phyloP scores from a whole-genome alignment of 2,329 filamentous ascomycete species.

The Sodiomyces alkalinus region DNA sequence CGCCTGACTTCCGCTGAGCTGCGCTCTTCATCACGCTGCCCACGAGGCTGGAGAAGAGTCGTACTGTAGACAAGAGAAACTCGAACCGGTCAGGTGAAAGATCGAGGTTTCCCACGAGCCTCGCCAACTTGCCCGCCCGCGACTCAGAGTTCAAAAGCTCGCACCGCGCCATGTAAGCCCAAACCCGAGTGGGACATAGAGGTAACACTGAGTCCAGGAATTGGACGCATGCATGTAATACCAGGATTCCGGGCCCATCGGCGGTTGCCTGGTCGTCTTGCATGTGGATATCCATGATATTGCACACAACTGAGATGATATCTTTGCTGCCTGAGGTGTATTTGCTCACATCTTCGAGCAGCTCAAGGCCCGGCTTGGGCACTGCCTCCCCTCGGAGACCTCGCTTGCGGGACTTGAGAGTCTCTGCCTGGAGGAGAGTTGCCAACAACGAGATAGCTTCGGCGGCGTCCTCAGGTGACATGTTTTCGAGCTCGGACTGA shows the following conservation, averaged over 20 bases:
- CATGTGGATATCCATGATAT: conserved; percentile 62
- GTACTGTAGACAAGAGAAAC: conserved; percentile 59
- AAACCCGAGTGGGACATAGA: conserved; percentile 69
- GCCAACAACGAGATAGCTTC: conserved; percentile 64
- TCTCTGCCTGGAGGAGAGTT: conserved; percentile 45
- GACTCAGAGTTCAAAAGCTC: conserved; percentile 64
- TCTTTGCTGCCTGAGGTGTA: conserved; percentile 48
- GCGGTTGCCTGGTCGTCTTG: conserved; percentile 40
- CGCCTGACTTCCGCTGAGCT: conserved; percentile 46
- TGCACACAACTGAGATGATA: conserved; percentile 66
- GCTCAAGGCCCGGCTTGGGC: conserved; percentile 22
- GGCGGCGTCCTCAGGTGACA: conserved; percentile 46
- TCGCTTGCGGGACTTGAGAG: conserved; percentile 16
- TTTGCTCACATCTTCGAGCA: conserved; percentile 41
- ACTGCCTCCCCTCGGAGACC: conserved; percentile 9
- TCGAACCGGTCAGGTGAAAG: conserved; percentile 61
- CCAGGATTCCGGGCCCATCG: conserved; percentile 50
- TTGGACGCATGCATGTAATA: conserved; percentile 56
- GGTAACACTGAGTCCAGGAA: conserved; percentile 62
- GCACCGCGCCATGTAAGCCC: conserved; percentile 77
- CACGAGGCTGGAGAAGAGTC: conserved; percentile 59
- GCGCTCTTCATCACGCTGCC: conserved; percentile 59
- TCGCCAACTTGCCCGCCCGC: conserved; percentile 59
- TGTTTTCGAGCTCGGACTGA: conserved; percentile 32
- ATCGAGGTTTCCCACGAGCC: conserved; percentile 71